Evolutionary conservation across 805 yeast species (phyloP).

Genomic region (Cyberlindnera amylophila): DNA sequence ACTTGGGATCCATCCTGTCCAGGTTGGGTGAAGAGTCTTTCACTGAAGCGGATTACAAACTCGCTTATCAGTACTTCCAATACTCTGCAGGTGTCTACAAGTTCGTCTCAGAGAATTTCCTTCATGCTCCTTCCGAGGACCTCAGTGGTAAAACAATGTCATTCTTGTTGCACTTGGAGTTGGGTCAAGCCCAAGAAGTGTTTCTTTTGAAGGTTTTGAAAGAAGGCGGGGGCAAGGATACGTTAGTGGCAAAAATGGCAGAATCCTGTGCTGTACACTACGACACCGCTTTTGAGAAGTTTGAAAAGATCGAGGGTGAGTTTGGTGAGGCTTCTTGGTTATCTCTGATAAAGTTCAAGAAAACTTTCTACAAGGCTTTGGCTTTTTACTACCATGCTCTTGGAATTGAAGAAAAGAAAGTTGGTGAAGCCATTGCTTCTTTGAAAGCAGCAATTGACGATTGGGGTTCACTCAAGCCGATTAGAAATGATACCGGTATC

Average conservation of each 20-base stretch:
- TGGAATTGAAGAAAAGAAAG: slow-evolving; percentile 51
- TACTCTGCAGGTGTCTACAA: slow-evolving; percentile 76
- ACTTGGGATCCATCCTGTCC: slow-evolving; percentile 63
- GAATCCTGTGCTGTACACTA: slow-evolving; percentile 55
- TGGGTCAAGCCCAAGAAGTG: slow-evolving; percentile 88
- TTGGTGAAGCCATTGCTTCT: slow-evolving; percentile 76
- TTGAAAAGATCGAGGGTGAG: slow-evolving; percentile 30
- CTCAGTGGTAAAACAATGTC: slow-evolving; percentile 63
- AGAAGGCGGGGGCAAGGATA: slow-evolving; percentile 42
- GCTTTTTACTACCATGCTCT: slow-evolving; percentile 59
- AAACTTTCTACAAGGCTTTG: slow-evolving; percentile 52
- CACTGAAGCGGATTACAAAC: slow-evolving; percentile 45
- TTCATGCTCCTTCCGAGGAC: slow-evolving; percentile 86
- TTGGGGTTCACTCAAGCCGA: slow-evolving; percentile 27
- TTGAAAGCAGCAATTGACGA: slow-evolving; percentile 47
- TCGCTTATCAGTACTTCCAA: slow-evolving; percentile 58
- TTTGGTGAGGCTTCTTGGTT: slow-evolving; percentile 50
- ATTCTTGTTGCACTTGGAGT: slow-evolving; percentile 59
- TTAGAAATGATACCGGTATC: slow-evolving; percentile 32
- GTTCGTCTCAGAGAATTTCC: slow-evolving; percentile 71
- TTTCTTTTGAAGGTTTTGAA: slow-evolving; percentile 60
- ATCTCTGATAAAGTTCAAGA: slow-evolving; percentile 47
- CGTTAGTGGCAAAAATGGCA: slow-evolving; percentile 72
- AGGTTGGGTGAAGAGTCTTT: slow-evolving; percentile 41
- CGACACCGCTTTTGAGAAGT: slow-evolving; percentile 41